Percentiles rank a stretch among this genome's conserved stretches.
phyloP scores from a whole-genome alignment of 805 yeast species.

The Pichia heedii region DNA sequence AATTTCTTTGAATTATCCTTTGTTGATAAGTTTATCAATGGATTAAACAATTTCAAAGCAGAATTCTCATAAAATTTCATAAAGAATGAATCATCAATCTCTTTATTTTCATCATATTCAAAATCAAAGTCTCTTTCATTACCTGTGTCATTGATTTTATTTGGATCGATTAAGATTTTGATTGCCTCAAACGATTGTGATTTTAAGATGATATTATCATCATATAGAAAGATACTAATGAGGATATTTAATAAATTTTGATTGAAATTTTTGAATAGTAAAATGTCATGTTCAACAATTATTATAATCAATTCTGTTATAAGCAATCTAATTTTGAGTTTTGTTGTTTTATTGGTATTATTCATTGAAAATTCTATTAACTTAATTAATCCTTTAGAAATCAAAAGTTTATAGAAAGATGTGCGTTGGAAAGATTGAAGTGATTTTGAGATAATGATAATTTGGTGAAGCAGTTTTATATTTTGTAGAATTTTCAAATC shows the following conservation, averaged over 20 bases:
- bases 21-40: constrained; percentile 16
- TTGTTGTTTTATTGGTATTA: constrained; percentile 25
- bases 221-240: constrained; percentile 51
- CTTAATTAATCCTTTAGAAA: constrained; percentile 60
- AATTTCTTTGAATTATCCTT: background rate
- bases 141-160: constrained; percentile 9
- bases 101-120: constrained; percentile 9
- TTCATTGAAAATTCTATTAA: constrained; percentile 65
- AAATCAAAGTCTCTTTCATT: constrained; percentile 2
- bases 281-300: constrained; percentile 76
- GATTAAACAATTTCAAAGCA: constrained; percentile 22
- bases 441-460: constrained; percentile 63
- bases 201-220: constrained; percentile 60
- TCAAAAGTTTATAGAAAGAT: constrained; percentile 53
- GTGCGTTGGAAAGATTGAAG: constrained; percentile 53
- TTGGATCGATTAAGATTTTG: constrained; percentile 60
- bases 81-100: constrained; percentile 34
- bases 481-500: constrained; percentile 50
- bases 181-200: constrained; percentile 81
- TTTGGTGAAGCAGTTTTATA: constrained; percentile 70
- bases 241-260: constrained; percentile 46
- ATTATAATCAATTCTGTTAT: constrained; percentile 77
- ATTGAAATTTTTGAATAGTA: constrained; percentile 37
- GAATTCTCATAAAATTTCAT: constrained; percentile 50
- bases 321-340: constrained; percentile 42